These are phyloP conservation scores for Taphrina flavorubra DNA, from an alignment of 1,139 yeast genomes.

Conservation along the genomic window DNA sequence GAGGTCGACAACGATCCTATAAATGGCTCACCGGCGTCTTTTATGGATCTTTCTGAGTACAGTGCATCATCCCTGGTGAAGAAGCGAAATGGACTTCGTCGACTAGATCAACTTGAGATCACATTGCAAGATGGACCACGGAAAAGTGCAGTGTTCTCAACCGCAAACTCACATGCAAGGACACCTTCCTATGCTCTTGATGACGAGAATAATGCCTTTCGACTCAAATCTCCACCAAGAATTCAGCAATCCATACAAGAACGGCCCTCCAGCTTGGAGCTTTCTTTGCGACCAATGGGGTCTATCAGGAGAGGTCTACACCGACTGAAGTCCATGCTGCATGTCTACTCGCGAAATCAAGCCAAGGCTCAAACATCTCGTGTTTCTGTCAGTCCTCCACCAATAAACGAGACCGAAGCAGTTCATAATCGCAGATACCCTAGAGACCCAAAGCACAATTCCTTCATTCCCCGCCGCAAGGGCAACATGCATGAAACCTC, in stretches of 20 bases:
- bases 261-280: not conserved
- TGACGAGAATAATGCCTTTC: not conserved
- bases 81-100: not conserved
- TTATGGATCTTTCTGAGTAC: not conserved
- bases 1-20: not conserved
- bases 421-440: too few relatives aligned
- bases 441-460: not conserved
- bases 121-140: not conserved
- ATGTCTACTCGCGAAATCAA: not conserved
- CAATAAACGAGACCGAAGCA: too few relatives aligned
- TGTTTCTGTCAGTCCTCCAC: too few relatives aligned
- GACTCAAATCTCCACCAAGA: not conserved
- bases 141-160: not conserved
- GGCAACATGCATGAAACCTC: not conserved
- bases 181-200: not conserved
- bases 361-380: too few relatives aligned
- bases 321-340: constrained; percentile 3
- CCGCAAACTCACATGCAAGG: not conserved
- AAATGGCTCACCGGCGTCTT: not conserved
- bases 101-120: not conserved
- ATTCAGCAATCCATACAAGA: not conserved
- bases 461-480: not conserved
- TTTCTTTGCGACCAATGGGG: not conserved
- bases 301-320: not conserved
- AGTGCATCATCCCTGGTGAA: not conserved